A percentile compares a stretch with the other conserved stretches of the same genome.
These are phyloP conservation scores for Withania somnifera DNA, from an alignment of 305 asterid species.

Conservation along the genomic window DNA sequence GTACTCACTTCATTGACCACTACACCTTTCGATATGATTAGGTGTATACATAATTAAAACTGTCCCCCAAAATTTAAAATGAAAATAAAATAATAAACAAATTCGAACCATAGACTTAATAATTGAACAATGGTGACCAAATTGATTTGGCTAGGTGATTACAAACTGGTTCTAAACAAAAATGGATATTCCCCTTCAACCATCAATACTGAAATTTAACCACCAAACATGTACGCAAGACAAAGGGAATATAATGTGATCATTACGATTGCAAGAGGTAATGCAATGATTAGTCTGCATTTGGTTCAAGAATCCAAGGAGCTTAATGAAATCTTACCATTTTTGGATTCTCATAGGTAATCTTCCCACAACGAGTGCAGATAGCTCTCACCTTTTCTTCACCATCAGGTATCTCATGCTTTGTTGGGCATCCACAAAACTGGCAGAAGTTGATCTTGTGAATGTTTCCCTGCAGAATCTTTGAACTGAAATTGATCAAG, in stretches of 20 bases:
- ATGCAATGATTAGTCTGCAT: neutral
- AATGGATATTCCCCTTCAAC: neutral
- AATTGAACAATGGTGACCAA: neutral
- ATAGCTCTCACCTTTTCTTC: constrained; percentile 83
- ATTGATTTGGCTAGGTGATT: neutral
- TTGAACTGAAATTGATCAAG: neutral
- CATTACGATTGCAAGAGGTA: neutral
- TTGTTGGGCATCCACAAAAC: constrained; percentile 82
- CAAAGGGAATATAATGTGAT: neutral
- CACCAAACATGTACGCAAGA: neutral
- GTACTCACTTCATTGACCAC: neutral
- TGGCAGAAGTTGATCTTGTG: constrained; percentile 82
- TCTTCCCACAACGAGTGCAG: constrained; percentile 76
- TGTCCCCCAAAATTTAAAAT: neutral
- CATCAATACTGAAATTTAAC: neutral
- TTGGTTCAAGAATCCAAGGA: neutral
- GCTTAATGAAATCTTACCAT: constrained; percentile 44
- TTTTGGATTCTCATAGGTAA: constrained; percentile 87
- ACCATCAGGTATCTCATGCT: constrained; percentile 87
- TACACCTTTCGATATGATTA: neutral
- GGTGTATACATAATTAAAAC: neutral
- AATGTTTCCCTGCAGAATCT: constrained; percentile 40
- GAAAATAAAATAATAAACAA: neutral
- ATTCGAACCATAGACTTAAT: neutral
- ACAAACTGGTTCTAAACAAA: neutral